Percentiles rank a stretch among this genome's conserved stretches.
Evolutionary conservation across 139 green algal genomes (phyloP).

Genomic region (Chlorella ohadii): DNA sequence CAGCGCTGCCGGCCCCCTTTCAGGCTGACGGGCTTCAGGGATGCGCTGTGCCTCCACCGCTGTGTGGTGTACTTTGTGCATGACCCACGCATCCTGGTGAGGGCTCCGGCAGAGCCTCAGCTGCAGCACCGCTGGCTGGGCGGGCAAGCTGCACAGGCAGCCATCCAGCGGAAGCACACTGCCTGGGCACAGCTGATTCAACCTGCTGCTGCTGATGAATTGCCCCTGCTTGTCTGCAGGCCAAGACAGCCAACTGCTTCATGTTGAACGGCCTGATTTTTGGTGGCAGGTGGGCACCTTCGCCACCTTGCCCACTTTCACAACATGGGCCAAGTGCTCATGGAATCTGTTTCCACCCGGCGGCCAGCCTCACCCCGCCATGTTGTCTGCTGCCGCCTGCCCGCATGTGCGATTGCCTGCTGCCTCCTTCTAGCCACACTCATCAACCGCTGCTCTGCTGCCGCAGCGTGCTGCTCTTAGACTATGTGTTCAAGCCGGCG

Average conservation of each 20-base stretch:
- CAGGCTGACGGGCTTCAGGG: constrained; percentile 46
- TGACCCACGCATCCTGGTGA: constrained; percentile 52
- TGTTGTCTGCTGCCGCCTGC: not conserved
- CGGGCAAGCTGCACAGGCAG: too few relatives aligned
- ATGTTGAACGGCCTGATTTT: constrained; percentile 73
- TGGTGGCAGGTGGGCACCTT: constrained; percentile 66
- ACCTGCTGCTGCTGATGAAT: too few relatives aligned
- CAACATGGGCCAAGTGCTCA: too few relatives aligned
- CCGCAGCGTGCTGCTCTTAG: constrained; percentile 61
- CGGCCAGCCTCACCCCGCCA: too few relatives aligned
- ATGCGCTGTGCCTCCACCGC: constrained; percentile 44
- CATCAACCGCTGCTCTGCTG: too few relatives aligned
- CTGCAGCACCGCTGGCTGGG: not conserved
- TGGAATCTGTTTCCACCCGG: too few relatives aligned
- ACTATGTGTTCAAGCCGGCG: constrained; percentile 42
- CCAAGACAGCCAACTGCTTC: constrained; percentile 58
- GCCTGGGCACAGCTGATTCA: too few relatives aligned
- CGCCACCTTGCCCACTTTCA: too few relatives aligned
- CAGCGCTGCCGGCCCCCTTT: not conserved
- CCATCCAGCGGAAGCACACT: too few relatives aligned
- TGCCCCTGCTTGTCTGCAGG: constrained; percentile 43
- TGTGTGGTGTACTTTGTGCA: constrained; percentile 52
- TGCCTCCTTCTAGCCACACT: not conserved
- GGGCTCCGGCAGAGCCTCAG: not conserved
- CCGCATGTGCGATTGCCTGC: not conserved